These are phyloP conservation scores for Fusarium palustre DNA, from an alignment of 2,329 filamentous ascomycete species.

Conservation along the genomic window DNA sequence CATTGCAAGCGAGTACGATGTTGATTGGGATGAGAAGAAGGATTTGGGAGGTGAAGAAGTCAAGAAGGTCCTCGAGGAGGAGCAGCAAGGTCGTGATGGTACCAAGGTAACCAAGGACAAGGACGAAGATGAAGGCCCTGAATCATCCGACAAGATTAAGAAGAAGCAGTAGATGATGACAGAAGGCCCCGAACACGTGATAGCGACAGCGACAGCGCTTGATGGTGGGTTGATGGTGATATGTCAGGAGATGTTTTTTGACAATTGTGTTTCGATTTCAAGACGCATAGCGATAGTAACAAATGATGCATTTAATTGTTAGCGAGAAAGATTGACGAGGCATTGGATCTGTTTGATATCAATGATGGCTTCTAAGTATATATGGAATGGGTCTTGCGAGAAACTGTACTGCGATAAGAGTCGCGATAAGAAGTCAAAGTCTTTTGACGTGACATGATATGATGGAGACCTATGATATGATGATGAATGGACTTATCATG, in stretches of 20 bases:
- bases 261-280: conserved; percentile 8
- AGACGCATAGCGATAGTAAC: conserved; percentile 29
- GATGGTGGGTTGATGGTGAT: conserved; percentile 13
- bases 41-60: conserved; percentile 79
- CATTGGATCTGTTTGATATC: no score
- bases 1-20: conserved; percentile 87
- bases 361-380: neutral
- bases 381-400: neutral
- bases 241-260: neutral
- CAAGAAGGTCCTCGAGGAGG: conserved; percentile 66
- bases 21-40: conserved; percentile 84
- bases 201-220: neutral
- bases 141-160: conserved; percentile 41
- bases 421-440: neutral
- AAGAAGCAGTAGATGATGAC: conserved; percentile 33
- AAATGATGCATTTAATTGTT: conserved; percentile 10
- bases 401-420: neutral
- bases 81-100: conserved; percentile 56
- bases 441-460: neutral
- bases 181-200: conserved; percentile 7
- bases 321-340: neutral
- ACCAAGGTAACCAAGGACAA: conserved; percentile 55
- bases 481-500: conserved; percentile 26
- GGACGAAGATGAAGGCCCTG: conserved; percentile 49
- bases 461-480: conserved; percentile 15